A percentile compares a stretch with the other conserved stretches of the same genome.
phyloP scores from a whole-genome alignment of 1,284 basidiomycete genomes.

The Mycosarcoma maydis region DNA sequence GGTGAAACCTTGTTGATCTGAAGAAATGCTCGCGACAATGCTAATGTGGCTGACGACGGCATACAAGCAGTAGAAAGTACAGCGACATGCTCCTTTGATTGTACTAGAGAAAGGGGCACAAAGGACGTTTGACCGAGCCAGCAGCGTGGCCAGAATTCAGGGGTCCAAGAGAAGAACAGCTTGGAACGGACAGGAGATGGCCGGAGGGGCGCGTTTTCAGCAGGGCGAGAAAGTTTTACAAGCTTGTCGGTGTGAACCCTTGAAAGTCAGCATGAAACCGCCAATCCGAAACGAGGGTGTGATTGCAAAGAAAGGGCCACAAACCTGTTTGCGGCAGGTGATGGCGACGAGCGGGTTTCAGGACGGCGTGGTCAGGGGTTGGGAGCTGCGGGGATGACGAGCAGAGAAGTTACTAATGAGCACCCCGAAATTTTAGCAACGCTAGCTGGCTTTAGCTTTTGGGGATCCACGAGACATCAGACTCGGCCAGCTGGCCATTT shows the following conservation, averaged over 20 bases:
- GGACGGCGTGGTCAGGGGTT: not conserved
- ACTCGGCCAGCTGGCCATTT: conserved; percentile 4
- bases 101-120: not conserved
- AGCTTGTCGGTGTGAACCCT: conserved; percentile 19
- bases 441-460: not conserved
- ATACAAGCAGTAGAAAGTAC: conserved; percentile 10
- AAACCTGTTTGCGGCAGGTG: not conserved
- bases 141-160: conserved; percentile 8
- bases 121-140: conserved; percentile 10
- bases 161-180: conserved; percentile 2
- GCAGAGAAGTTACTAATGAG: conserved; percentile 34
- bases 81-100: conserved; percentile 1
- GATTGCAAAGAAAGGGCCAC: not conserved
- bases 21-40: conserved; percentile 38
- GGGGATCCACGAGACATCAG: conserved; percentile 4
- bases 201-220: conserved; percentile 1
- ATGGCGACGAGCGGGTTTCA: conserved; percentile 13
- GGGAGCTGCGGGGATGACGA: conserved; percentile 29
- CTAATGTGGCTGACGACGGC: conserved; percentile 27
- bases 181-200: conserved; percentile 5
- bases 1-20: conserved; percentile 24
- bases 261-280: conserved; percentile 15
- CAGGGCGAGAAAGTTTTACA: conserved; percentile 26
- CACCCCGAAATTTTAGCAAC: conserved; percentile 29
- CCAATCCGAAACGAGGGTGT: conserved; percentile 13